Conservation (phyloP, 768 basidiomycete species). For the Trametes gibbosa region DNA sequence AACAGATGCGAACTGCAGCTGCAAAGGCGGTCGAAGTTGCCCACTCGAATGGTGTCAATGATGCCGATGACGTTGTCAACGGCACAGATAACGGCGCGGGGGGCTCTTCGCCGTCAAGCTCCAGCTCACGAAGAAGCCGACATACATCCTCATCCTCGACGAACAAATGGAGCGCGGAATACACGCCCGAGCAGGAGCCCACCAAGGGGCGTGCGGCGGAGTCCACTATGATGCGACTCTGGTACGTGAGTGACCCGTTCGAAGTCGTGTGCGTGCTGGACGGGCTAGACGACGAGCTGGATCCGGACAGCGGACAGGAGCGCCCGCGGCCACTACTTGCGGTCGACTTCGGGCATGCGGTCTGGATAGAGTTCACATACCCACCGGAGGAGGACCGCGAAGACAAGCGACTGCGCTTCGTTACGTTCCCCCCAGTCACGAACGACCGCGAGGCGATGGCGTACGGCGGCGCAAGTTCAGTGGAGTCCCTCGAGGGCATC, state of each 20-base stretch:
- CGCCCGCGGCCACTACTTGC: constrained; percentile 71
- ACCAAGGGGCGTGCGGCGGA: constrained; percentile 37
- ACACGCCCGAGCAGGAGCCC: background rate
- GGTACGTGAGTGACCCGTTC: constrained; percentile 71
- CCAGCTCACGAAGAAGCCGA: too few relatives aligned
- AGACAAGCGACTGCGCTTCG: constrained; percentile 62
- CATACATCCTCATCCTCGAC: background rate
- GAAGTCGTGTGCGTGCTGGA: constrained; percentile 69
- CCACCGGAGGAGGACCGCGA: constrained; percentile 30
- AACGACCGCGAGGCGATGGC: constrained; percentile 18
- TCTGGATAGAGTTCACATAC: constrained; percentile 68
- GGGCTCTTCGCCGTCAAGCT: background rate
- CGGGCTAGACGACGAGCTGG: constrained; percentile 35
- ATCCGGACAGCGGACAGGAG: constrained; percentile 36
- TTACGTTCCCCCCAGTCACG: constrained; percentile 61
- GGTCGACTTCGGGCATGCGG: constrained; percentile 85
- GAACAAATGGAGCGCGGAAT: constrained; percentile 5
- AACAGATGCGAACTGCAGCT: background rate
- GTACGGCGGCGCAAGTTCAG: constrained; percentile 24
- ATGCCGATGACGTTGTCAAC: background rate
- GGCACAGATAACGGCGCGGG: background rate
- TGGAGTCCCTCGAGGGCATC: constrained; percentile 39
- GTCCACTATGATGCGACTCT: constrained; percentile 56
- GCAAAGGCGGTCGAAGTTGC: constrained; percentile 5
- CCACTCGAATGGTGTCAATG: constrained; percentile 1